Base-by-base conservation (phyloP, 2,329 filamentous ascomycete genomes). In the Fusarium anthophilum region DNA sequence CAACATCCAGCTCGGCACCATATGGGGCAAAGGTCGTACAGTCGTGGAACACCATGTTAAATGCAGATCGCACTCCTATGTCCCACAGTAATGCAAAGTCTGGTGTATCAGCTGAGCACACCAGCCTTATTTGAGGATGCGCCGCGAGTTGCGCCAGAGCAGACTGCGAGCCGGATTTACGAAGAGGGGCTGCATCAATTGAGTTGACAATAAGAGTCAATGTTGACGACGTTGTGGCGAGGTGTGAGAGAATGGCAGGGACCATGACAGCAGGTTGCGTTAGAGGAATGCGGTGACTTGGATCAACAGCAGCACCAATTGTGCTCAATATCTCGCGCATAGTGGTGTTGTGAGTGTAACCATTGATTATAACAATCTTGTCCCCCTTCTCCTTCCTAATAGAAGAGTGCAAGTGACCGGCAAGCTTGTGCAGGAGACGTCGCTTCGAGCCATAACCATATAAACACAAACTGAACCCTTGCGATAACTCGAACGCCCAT, bases 371-470 rank as follows among this genome's bases (percentile, higher is more conserved):
- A 43, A 98, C 90, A 72, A 98, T 94, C 3, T 81, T 82, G 45
- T 82, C 83, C 10, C 76, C 75, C 13, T 82, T 80, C 18, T 83
- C 79, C 5, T 73, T 66, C 22, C 76, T 79, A 43, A 66, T 69
- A 13, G 71, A 72, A 28, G 81, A 82, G 58, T 87, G 82, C 78
- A 94, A 90, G 81, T 94, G 90, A 63, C 90, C 88, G 2, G 94
- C 95, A 80, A 98, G 97, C 48, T 89, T 87, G 68, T 92, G 90
- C 15, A 96, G 86, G 2, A 98, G 88, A 7, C 86, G 84, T 39
- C 93, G 88, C 82, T 99, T 99, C 6, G 95, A 97, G 2, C 96
- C 96, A 80, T 94, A 97, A 37, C 96, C 96, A 80, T 97, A 98
- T 1, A 98, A 84, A 80, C 96, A 98, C 58, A 98, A 86, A 78